These are phyloP conservation scores for Parascedosporium putredinis DNA, from an alignment of 2,329 filamentous ascomycete species.

Conservation along the genomic window DNA sequence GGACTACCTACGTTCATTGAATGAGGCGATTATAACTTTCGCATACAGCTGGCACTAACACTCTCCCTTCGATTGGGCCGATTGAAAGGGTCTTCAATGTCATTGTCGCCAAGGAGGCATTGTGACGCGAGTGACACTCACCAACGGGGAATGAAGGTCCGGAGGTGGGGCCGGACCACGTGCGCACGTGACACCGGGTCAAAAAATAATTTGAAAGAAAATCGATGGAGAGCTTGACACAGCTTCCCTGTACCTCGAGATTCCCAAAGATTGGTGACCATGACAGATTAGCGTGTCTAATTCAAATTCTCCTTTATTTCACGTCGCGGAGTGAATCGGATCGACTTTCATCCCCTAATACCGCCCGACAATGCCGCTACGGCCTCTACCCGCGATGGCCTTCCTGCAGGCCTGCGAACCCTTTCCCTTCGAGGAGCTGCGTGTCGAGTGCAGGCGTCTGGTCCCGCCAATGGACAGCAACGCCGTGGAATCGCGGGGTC, in stretches of 20 bases:
- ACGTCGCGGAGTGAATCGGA: background rate
- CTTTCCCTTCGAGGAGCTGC: background rate
- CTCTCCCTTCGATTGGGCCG: no score
- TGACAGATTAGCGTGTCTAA: background rate
- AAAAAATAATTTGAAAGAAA: no score
- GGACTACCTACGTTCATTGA: no score
- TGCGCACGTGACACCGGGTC: no score
- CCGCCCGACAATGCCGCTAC: conserved; percentile 3
- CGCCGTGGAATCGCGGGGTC: conserved; percentile 28
- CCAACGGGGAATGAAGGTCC: no score
- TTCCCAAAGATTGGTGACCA: background rate
- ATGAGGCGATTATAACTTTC: no score
- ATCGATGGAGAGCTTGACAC: background rate
- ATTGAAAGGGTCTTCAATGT: no score
- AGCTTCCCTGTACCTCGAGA: no score
- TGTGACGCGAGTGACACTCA: no score
- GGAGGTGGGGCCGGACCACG: no score
- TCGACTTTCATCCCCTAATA: background rate
- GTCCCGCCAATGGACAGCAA: background rate
- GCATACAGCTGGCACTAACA: no score
- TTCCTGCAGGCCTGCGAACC: background rate
- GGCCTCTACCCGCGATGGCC: background rate
- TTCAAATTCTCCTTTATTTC: background rate
- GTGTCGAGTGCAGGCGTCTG: background rate
- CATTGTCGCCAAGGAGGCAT: no score